Evolutionary conservation across 306 rosid species (phyloP).

Genomic region (Vigna radiata): DNA sequence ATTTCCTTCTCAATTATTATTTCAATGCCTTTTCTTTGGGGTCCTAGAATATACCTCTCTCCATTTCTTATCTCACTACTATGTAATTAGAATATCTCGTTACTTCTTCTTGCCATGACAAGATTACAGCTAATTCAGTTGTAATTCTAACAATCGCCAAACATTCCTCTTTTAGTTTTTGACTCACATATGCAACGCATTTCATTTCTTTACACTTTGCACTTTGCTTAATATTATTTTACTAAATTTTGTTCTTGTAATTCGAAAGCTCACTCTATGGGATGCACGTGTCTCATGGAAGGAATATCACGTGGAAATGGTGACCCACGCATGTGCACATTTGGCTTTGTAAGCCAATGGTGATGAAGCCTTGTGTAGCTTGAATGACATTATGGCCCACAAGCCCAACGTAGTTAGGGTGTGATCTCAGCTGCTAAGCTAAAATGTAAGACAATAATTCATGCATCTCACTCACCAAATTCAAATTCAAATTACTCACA

Average conservation of each 20-base stretch:
- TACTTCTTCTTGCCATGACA: slow-evolving; percentile 6
- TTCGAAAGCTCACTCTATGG: slow-evolving; percentile 46
- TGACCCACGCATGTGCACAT: slow-evolving; percentile 64
- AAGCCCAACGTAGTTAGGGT: no score
- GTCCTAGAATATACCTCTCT: slow-evolving; percentile 13
- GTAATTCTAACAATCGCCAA: slow-evolving; percentile 33
- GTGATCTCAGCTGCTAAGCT: background rate
- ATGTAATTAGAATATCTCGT: slow-evolving; percentile 12
- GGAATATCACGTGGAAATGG: slow-evolving; percentile 61
- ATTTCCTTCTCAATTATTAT: slow-evolving; percentile 47
- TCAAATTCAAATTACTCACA: slow-evolving; percentile 42
- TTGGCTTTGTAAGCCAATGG: slow-evolving; percentile 40
- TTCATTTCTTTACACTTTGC: background rate
- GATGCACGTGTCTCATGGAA: slow-evolving; percentile 66
- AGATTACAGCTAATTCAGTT: slow-evolving; percentile 33
- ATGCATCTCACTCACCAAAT: slow-evolving; percentile 22
- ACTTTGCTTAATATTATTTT: background rate
- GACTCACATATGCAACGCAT: slow-evolving; percentile 2
- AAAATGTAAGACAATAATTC: slow-evolving; percentile 54
- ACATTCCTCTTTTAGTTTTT: slow-evolving; percentile 22
- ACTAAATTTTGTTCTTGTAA: background rate
- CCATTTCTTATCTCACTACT: background rate
- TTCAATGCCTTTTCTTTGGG: slow-evolving; percentile 30
- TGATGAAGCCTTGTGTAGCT: background rate
- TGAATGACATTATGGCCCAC: background rate